phyloP scores from a whole-genome alignment of 2,329 filamentous ascomycete species.

The Trichoderma sp. region DNA sequence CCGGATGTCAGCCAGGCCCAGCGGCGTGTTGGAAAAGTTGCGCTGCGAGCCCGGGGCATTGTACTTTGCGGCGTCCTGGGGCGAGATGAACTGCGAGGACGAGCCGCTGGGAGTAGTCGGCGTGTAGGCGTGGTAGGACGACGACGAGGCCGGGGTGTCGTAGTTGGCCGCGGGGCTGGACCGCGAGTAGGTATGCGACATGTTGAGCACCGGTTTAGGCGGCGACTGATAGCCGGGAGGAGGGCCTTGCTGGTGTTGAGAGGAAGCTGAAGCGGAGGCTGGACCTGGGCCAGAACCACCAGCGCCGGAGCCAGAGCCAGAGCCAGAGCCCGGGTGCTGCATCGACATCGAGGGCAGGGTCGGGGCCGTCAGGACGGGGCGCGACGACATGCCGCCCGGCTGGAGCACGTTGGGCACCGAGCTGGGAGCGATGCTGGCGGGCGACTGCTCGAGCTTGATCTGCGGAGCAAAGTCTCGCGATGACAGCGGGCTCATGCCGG shows the following conservation, averaged over 20 bases:
- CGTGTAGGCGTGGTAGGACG: constrained; percentile 60
- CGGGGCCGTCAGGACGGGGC: constrained; percentile 48
- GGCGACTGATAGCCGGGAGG: constrained; percentile 65
- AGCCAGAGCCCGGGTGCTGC: constrained; percentile 39
- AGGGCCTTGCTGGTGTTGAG: constrained; percentile 41
- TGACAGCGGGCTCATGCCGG: constrained; percentile 52
- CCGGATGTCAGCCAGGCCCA: constrained; percentile 89
- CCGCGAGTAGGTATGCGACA: constrained; percentile 77
- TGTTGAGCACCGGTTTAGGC: constrained; percentile 66
- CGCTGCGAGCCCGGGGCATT: constrained; percentile 61
- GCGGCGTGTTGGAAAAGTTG: constrained; percentile 77
- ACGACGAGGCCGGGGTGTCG: constrained; percentile 58
- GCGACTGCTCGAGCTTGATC: constrained; percentile 55
- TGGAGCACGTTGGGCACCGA: constrained; percentile 63
- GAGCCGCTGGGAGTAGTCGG: constrained; percentile 66
- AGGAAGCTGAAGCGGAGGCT: constrained; percentile 39
- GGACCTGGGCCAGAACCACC: constrained; percentile 13
- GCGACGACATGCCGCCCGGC: constrained; percentile 53
- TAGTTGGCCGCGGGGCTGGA: constrained; percentile 74
- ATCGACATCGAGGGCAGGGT: constrained; percentile 55
- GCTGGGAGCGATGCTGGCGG: constrained; percentile 44
- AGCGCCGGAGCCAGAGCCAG: constrained; percentile 39
- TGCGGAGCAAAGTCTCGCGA: constrained; percentile 56
- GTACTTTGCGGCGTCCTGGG: constrained; percentile 58
- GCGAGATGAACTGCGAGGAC: constrained; percentile 67